A percentile compares a stretch with the other conserved stretches of the same genome.
phyloP scores from a whole-genome alignment of 2,329 filamentous ascomycete genomes.

The Tolypocladium inflatum region DNA sequence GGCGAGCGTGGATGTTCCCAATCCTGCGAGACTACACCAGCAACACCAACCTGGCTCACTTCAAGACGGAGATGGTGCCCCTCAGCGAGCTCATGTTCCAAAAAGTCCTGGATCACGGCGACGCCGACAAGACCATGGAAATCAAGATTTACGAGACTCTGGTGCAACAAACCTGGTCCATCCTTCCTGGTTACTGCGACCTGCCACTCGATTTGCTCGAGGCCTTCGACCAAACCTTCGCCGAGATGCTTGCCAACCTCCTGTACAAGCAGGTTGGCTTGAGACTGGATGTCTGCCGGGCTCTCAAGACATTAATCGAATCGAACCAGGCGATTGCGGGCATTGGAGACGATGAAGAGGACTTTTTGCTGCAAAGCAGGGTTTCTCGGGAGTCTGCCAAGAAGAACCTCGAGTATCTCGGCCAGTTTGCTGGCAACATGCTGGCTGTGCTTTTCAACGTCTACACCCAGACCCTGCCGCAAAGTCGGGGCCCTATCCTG shows the following conservation, averaged over 20 bases:
- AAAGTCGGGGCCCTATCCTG: slow-evolving; percentile 82
- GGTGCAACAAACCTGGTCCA: slow-evolving; percentile 91
- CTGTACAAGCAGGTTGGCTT: slow-evolving; percentile 88
- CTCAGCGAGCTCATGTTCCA: slow-evolving; percentile 88
- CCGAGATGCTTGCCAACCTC: slow-evolving; percentile 82
- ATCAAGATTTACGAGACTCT: slow-evolving; percentile 97
- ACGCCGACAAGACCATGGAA: slow-evolving; percentile 84
- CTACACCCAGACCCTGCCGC: slow-evolving; percentile 90
- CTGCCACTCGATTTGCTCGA: slow-evolving; percentile 69
- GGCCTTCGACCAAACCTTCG: slow-evolving; percentile 79
- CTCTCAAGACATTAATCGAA: slow-evolving; percentile 78
- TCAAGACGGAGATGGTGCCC: slow-evolving; percentile 77
- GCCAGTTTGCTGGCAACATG: slow-evolving; percentile 74
- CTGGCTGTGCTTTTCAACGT: slow-evolving; percentile 98
- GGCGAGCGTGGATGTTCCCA: slow-evolving; percentile 89
- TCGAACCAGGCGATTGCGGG: slow-evolving; percentile 76
- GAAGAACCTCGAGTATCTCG: slow-evolving; percentile 74
- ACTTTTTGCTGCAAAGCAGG: slow-evolving; percentile 67
- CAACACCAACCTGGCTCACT: slow-evolving; percentile 81
- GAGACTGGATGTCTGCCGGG: slow-evolving; percentile 77
- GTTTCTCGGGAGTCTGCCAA: slow-evolving; percentile 66
- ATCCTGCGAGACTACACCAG: slow-evolving; percentile 81
- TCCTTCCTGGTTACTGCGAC: slow-evolving; percentile 90
- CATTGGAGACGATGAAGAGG: slow-evolving; percentile 58
- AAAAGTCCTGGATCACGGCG: slow-evolving; percentile 71